Evolutionary conservation across 345 rosid species (phyloP).

Genomic region (Erodium maritimum): DNA sequence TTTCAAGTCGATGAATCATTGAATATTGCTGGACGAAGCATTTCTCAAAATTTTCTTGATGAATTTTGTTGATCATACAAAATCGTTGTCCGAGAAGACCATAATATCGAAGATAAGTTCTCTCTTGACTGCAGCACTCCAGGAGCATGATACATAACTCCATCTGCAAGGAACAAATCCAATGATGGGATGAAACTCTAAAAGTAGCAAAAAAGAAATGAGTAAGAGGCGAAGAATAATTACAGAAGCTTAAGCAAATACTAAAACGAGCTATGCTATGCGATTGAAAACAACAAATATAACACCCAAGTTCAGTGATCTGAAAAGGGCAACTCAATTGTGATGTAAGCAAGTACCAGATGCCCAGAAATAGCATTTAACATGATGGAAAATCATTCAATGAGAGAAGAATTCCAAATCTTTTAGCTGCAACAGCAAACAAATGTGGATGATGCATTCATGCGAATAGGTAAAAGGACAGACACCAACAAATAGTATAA

Average conservation of each 20-base stretch:
- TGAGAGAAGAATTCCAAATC: no score
- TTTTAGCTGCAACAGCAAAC: not conserved
- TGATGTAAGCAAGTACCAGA: no score
- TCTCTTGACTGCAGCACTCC: conserved; percentile 94
- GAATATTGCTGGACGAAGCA: conserved; percentile 89
- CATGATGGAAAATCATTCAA: no score
- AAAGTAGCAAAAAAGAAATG: no score
- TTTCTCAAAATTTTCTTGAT: conserved; percentile 87
- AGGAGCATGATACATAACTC: conserved; percentile 84
- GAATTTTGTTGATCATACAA: conserved; percentile 81
- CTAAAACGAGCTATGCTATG: no score
- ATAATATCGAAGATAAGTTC: conserved; percentile 85
- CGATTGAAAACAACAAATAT: no score
- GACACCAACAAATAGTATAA: not conserved
- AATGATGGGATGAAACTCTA: not conserved
- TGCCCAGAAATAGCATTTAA: no score
- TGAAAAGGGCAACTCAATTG: not conserved
- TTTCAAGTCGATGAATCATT: conserved; percentile 92
- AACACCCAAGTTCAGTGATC: no score
- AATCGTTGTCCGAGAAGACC: conserved; percentile 89
- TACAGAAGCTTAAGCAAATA: no score
- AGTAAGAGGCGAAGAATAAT: no score
- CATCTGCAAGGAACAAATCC: conserved; percentile 45
- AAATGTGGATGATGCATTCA: not conserved
- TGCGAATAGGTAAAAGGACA: not conserved